Base-by-base conservation (phyloP, 2,329 filamentous ascomycete genomes). In the Aureobasidium sp. region DNA sequence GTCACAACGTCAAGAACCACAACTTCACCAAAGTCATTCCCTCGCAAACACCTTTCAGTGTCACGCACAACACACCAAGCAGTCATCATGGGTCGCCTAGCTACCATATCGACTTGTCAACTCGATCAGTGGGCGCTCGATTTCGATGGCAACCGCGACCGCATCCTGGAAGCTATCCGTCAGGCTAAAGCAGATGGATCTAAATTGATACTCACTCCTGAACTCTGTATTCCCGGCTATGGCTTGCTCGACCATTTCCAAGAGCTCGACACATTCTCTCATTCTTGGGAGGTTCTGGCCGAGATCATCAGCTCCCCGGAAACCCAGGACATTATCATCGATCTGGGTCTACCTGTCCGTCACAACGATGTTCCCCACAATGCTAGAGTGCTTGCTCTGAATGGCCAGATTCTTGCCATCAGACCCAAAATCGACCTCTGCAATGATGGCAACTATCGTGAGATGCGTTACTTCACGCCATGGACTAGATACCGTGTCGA, bases 401-500 rank as follows among this genome's bases (percentile, higher is more conserved):
- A 91, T 66, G 81, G 83, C 55, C 84, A 86, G 73, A 86, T 92
- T 27, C 74, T 91, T 21, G 77, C 87, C 63, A 87, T 94, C 62
- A 79, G 88, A 11, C 88, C 88, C 0, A 91, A 91, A 73, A 78
- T 89, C 65, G 86, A 79, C 67, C 79, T 91, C 6, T 87, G 87
- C 52, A 87, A 88, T 63, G 86, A 90, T 71, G 88, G 87, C 2
- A 88, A 79, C 67, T 78, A 75, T 59, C 71, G 77, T 6, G 77
- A 79, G 65, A 74, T 74, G 72, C 66, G 72, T 37, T 73, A 84
- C 71, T 89, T 89, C 68, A 84, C 81, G 0, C 81, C 86, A 0
- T 89, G 86, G 86, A 76, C 79, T 58, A 76, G 81, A 1, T 77
- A 81, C 21, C 73, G 83, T 30, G 77, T 83, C 0, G 87, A 91